Evolutionary conservation across 1,284 basidiomycete species (phyloP).

Genomic region (Heterobasidion occidentale): DNA sequence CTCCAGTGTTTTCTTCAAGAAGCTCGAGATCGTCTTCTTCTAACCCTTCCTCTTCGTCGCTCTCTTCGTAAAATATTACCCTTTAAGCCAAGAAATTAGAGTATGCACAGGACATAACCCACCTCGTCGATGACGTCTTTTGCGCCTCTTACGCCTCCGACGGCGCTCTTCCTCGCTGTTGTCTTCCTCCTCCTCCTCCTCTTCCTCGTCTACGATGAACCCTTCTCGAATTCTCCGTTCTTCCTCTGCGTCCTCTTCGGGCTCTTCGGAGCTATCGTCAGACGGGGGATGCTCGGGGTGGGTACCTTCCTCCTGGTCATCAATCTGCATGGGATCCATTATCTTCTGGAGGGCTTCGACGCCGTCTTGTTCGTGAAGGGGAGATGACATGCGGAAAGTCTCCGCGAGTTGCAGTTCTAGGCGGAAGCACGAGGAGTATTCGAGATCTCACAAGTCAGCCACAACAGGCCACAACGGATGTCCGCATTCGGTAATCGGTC

Average conservation of each 20-base stretch:
- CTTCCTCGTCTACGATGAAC: conserved; percentile 81
- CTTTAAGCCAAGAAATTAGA: conserved; percentile 11
- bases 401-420: neutral
- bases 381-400: conserved; percentile 44
- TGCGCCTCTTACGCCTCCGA: conserved; percentile 54
- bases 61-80: conserved; percentile 24
- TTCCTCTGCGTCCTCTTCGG: conserved; percentile 79
- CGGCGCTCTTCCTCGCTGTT: conserved; percentile 41
- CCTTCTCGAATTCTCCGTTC: conserved; percentile 66
- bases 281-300: conserved; percentile 38
- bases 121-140: conserved; percentile 57
- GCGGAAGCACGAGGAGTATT: no score
- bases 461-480: no score
- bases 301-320: conserved; percentile 41
- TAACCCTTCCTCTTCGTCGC: conserved; percentile 67
- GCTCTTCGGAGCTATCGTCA: conserved; percentile 84
- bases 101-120: conserved; percentile 18
- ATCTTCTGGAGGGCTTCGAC: conserved; percentile 20
- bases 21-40: conserved; percentile 96
- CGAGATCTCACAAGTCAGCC: conserved; percentile 2
- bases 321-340: conserved; percentile 50
- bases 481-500: no score
- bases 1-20: conserved; percentile 91
- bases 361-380: conserved; percentile 19
- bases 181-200: conserved; percentile 55